Base-by-base conservation (phyloP, 2,329 filamentous ascomycete species). In the Didymella glomerata region DNA sequence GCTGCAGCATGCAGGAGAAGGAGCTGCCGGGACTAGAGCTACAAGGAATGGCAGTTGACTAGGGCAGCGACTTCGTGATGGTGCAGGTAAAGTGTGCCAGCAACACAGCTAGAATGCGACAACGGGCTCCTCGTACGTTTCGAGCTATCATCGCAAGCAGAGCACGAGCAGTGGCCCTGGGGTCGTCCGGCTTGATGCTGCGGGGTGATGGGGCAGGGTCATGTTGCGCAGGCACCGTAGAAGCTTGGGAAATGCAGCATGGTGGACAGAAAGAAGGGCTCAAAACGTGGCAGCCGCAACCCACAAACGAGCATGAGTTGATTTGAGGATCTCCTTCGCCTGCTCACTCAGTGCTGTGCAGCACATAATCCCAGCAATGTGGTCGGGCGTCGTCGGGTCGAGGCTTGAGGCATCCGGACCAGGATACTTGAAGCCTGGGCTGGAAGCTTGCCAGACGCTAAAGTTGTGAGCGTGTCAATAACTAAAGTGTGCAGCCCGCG, bases 341-440 rank as follows among this genome's bases (percentile, higher is more conserved):
- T 42, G 25, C 41, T 27, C 50, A 55, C 41, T 27, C 50, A 55
- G 36, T 65, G 57, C 53, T 53, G 60, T 68, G 68, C 69, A 67
- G 63, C 61, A 64, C 52, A 48, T 49, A 34, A 63, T 68, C 68
- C 74, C 73, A 71, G 65, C 61, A 66, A 69, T 48, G 62, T 66
- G 73, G 72, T 69, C 67, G 65, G 72, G 73, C 72, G 70, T 71
- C 60, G 66, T 70, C 71, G 68, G 67, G 54, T 71, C 58, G 66
- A 68, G 66, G 61, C 68, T 64, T 56, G 67, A 62, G 63, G 59
- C 61, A 62, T 68, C 54, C 61, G 70, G 58, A 62, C 63, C 62
- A 67, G 57, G 61, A 46, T 53, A 49, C 20, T 28, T 48, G 22
- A 48, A 62, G 61, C 55, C 57, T 65, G 64, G 66, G 65, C 50